These are phyloP conservation scores for Lecanosticta acicola DNA, from an alignment of 2,329 filamentous ascomycete genomes.

Conservation along the genomic window DNA sequence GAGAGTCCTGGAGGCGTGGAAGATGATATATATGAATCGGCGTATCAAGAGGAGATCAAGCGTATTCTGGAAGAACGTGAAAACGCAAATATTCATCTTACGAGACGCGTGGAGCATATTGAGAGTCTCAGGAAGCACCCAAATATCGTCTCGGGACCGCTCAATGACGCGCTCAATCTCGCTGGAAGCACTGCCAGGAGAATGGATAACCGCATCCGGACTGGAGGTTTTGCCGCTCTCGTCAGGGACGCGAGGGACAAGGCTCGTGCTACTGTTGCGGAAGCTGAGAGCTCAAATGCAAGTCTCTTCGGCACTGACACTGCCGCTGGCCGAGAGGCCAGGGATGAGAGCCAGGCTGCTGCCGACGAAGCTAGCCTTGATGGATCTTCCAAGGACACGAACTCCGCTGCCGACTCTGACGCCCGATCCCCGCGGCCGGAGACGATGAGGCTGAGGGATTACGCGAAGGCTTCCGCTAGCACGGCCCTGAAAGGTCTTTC, in stretches of 20 bases:
- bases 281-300: constrained; percentile 11
- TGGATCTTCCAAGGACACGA: neutral
- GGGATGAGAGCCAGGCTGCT: no score
- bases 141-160: constrained; percentile 16
- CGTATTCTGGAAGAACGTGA: constrained; percentile 54
- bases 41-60: constrained; percentile 76
- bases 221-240: constrained; percentile 17
- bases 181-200: constrained; percentile 16
- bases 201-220: constrained; percentile 16
- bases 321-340: neutral
- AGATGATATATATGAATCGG: constrained; percentile 69
- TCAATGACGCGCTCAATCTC: constrained; percentile 23
- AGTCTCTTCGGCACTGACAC: neutral
- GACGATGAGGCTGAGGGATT: constrained; percentile 12
- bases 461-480: constrained; percentile 16
- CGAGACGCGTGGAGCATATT: constrained; percentile 43
- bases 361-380: neutral
- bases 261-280: constrained; percentile 18
- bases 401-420: neutral
- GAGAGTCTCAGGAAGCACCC: constrained; percentile 19
- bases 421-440: constrained; percentile 4
- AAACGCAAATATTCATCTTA: constrained; percentile 54
- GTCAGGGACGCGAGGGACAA: constrained; percentile 18
- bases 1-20: constrained; percentile 22
- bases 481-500: constrained; percentile 17